Evolutionary conservation across 805 yeast species (phyloP), one percentile per base, ranked within the genome.

Genomic region (Suhomyces canberraensis): DNA sequence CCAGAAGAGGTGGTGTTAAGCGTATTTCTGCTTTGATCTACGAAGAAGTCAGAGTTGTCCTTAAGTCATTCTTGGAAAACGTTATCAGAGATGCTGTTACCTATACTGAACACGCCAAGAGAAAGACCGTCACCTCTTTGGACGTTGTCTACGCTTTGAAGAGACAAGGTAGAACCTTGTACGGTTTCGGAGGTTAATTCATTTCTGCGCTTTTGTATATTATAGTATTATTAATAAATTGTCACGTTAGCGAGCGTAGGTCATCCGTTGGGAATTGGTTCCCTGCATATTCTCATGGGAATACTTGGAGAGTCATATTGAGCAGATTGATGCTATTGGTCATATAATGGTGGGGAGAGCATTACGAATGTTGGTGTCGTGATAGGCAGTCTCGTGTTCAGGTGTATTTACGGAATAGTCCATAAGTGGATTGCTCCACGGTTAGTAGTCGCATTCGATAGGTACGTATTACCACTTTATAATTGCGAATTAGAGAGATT

Each of bases 1-100:
- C 98, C 36, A 91, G 98, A 84, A 89, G 98, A 87, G 98, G 98
- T 78, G 98, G 98, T 90, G 98, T 91, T 66, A 91, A 91, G 84
- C 96, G 98, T 86, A 91, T 91, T 63, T 91, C 98, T 48, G 98
- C 96, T 70, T 78, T 90, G 67, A 91, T 91, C 70, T 91, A 91
- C 79, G 98, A 91, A 76, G 97, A 91, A 78, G 96, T 93, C 64
- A 89, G 98, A 79, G 90, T 84, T 56, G 97, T 93, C 54, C 78
- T 91, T 54, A 90, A 90, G 77, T 78, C 95, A 41, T 91, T 91
- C 84, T 81, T 91, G 67, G 96, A 88, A 75, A 83, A 86, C 64
- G 96, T 93, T 56, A 91, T 91, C 75, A 88, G 97, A 80, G 98
- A 93, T 61, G 98, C 98, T 60, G 97, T 93, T 61, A 89, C 97